Conservation (phyloP, 106 monocot species). For the Dendrobium chrysotoxum region DNA sequence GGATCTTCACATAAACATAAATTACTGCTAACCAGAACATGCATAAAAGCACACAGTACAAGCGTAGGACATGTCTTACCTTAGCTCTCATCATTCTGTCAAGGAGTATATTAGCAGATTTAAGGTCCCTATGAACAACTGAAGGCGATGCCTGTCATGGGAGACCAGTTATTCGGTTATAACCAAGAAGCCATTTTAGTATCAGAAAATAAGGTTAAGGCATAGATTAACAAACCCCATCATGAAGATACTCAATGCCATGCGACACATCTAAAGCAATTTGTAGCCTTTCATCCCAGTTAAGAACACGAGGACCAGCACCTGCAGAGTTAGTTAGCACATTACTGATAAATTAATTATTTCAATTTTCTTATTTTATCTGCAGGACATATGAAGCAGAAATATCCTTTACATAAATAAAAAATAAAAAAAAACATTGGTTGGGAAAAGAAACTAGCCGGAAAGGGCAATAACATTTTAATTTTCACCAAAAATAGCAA, state of each 20-base stretch:
- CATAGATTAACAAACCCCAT: conserved; percentile 55
- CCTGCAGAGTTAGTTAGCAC: conserved; percentile 19
- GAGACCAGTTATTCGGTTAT: neutral
- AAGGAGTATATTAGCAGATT: conserved; percentile 94
- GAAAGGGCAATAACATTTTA: neutral
- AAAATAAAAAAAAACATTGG: neutral
- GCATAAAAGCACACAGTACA: neutral
- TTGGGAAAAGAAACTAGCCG: neutral
- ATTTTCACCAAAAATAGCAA: neutral
- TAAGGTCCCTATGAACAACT: conserved; percentile 91
- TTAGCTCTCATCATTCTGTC: conserved; percentile 86
- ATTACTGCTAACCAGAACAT: neutral
- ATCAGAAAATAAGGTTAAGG: conserved; percentile 3
- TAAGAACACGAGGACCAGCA: conserved; percentile 45
- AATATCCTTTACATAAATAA: neutral
- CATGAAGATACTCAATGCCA: conserved; percentile 97
- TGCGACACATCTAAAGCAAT: conserved; percentile 88
- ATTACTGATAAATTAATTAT: neutral
- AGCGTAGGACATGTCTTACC: conserved; percentile 23
- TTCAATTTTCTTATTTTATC: conserved; percentile 1
- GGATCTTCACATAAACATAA: neutral
- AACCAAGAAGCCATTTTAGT: conserved; percentile 1
- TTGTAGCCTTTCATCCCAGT: conserved; percentile 87
- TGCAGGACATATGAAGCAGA: neutral
- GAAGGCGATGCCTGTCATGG: conserved; percentile 74